These are phyloP conservation scores for Paxillus rubicundulus DNA, from an alignment of 768 basidiomycete genomes.

Conservation along the genomic window DNA sequence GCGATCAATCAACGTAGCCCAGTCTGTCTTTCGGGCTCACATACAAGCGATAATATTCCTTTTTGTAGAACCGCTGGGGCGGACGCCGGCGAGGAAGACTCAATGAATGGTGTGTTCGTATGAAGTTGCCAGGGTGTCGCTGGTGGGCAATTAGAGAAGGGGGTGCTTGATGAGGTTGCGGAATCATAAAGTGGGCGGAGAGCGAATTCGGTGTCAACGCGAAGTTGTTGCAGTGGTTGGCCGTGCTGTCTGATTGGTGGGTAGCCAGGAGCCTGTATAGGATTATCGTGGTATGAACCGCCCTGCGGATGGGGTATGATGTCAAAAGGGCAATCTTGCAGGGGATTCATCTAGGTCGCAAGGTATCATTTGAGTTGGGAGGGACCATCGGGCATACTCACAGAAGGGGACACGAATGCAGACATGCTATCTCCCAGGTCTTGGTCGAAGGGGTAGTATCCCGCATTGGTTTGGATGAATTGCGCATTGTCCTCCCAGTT, in stretches of 20 bases:
- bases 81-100: conserved; percentile 10
- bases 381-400: conserved; percentile 9
- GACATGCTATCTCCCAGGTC: neutral
- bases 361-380: neutral
- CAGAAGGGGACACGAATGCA: neutral
- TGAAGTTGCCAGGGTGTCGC: conserved; percentile 10
- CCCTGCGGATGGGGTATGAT: neutral
- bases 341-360: conserved; percentile 9
- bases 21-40: neutral
- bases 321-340: neutral
- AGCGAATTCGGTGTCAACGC: conserved; percentile 18
- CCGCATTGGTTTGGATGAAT: neutral
- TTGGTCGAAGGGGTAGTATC: neutral
- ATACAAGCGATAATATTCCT: conserved; percentile 7
- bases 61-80: conserved; percentile 2
- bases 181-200: conserved; percentile 5
- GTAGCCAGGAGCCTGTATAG: neutral
- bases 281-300: neutral
- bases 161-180: conserved; percentile 15
- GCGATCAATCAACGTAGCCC: neutral
- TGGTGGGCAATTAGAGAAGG: neutral
- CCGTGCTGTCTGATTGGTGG: conserved; percentile 4
- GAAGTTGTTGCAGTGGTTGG: conserved; percentile 12
- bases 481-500: neutral
- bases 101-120: neutral